Evolutionary conservation across 169 alveolate genomes (phyloP), one percentile per base, ranked within the genome.

Genomic region (Plasmodium chabaudi): DNA sequence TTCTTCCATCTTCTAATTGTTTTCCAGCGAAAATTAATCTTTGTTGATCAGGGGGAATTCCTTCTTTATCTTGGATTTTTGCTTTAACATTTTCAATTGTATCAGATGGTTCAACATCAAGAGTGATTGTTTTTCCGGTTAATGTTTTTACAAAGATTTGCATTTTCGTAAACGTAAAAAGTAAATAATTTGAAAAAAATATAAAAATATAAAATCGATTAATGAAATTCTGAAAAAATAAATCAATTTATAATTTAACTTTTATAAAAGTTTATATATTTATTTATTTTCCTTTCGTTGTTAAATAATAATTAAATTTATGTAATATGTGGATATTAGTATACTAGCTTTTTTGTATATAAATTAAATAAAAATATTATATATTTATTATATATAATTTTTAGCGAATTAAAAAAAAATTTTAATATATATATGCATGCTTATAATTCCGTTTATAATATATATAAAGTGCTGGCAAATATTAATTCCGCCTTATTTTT

Each of bases 21-120:
- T 98, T 98, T 75, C 99, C 99, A 9, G 99, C 99, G 92, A 98
- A 98, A 93, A 99, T 99, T 87, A 99, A 94, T 91, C 99, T 97
- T 93, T 98, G 99, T 94, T 98, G 99, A 94, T 98, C 99, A 10
- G 99, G 99, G 15, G 99, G 99, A 75, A 98, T 97, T 9, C 99
- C 99, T 93, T 98, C 99, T 94, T 98, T 97, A 93, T 98, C 99
- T 77, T 97, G 98, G 86, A 98, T 98, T 95, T 98, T 97, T 64
- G 99, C 98, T 95, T 98, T 98, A 71, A 98, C 99, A 92, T 97
- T 97, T 91, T 98, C 99, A 94, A 98, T 98, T 44, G 99, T 96
- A 92, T 97, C 99, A 42, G 98, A 92, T 72, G 99, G 97, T 93
- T 97, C 99, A 72, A 98, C 99, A 77, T 97, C 99, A 21, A 98